Evolutionary conservation across 139 green algal species (phyloP).

Genomic region (Volvox reticuliferus): DNA sequence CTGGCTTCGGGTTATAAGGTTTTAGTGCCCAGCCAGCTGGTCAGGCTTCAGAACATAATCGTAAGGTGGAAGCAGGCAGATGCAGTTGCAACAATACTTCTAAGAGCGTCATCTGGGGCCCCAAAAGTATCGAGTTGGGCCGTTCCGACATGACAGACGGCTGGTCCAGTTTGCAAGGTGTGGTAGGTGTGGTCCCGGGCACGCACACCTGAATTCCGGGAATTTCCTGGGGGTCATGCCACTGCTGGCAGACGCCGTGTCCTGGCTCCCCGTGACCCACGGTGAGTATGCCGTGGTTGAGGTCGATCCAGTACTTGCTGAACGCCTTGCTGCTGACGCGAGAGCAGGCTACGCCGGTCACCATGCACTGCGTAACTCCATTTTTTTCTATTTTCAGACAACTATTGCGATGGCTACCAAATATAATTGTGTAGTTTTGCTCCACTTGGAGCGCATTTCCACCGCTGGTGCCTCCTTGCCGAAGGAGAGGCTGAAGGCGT

Average conservation of each 20-base stretch:
- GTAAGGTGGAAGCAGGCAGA: too few species aligned
- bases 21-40: too few species aligned
- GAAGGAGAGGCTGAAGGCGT: constrained; percentile 77
- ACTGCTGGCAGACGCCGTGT: constrained; percentile 32
- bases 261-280: constrained; percentile 42
- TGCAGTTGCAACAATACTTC: too few species aligned
- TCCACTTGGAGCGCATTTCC: constrained; percentile 59
- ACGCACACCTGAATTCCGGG: constrained; percentile 37
- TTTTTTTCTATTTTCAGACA: constrained; percentile 89
- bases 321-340: constrained; percentile 47
- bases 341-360: constrained; percentile 48
- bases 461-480: background rate
- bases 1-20: too few species aligned
- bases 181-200: too few species aligned
- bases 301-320: constrained; percentile 58
- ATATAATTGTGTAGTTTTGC: constrained; percentile 88
- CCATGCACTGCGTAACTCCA: constrained; percentile 54
- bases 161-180: too few species aligned
- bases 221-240: constrained; percentile 32
- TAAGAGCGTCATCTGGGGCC: too few species aligned
- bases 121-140: too few species aligned
- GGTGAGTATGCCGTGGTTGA: constrained; percentile 43
- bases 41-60: too few species aligned
- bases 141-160: too few species aligned
- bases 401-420: constrained; percentile 89